phyloP scores from a whole-genome alignment of 2,329 filamentous ascomycete species.

The Elsinoe arachidis region DNA sequence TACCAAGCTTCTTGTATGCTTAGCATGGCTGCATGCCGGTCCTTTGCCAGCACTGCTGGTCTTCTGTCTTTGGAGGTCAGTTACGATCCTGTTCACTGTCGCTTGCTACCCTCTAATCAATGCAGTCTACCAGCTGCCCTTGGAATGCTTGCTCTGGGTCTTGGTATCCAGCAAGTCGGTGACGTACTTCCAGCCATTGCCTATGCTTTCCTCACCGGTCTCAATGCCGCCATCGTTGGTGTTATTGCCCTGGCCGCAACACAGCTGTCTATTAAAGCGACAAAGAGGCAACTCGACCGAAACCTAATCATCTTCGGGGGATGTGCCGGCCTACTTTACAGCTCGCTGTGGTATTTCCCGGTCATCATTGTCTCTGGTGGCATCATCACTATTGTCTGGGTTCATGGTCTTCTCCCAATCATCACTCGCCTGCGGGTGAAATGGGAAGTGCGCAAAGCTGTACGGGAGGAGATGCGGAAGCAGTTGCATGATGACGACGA shows the following conservation, averaged over 20 bases:
- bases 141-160: conserved; percentile 58
- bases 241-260: conserved; percentile 63
- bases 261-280: conserved; percentile 55
- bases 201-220: conserved; percentile 61
- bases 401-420: conserved; percentile 25
- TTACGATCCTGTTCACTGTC: neutral
- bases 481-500: neutral
- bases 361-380: conserved; percentile 52
- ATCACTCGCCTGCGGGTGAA: neutral
- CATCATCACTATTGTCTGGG: conserved; percentile 45
- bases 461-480: neutral
- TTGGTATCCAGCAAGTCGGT: conserved; percentile 55
- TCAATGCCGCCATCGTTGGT: conserved; percentile 65
- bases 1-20: conserved; percentile 64
- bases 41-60: conserved; percentile 48
- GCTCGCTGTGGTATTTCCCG: conserved; percentile 68
- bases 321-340: conserved; percentile 59
- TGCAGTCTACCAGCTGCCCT: conserved; percentile 53
- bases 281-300: conserved; percentile 55
- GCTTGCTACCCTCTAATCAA: neutral
- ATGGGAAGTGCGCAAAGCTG: neutral
- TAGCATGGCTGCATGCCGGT: conserved; percentile 56
- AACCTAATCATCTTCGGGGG: conserved; percentile 55
- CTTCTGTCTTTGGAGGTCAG: conserved; percentile 56
- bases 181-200: conserved; percentile 52